Base-by-base conservation (phyloP, 345 rosid genomes). In the Rhizophora mangle region DNA sequence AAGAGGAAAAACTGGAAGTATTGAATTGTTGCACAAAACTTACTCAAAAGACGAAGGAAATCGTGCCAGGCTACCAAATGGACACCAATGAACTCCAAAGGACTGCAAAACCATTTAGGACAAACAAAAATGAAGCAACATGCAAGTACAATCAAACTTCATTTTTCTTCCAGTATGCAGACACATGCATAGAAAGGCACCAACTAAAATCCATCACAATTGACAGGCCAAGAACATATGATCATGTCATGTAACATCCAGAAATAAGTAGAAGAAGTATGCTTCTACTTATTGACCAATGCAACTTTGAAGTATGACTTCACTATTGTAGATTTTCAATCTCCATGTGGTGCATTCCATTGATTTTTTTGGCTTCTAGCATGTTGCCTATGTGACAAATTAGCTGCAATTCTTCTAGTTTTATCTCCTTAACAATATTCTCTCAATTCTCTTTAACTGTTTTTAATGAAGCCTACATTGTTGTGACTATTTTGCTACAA, bases 21-120 rank as follows among this genome's bases (percentile, higher is more conserved):
- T 63, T 26, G 61, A 75, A n/a, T 51, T 30, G 78, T 3, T 2
- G 62, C 16, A 34, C 62, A 30, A 67, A 67, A 75, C 98, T 86
- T 88, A 93, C 98, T 81, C 85, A 30, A 81, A 78, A 36, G 78
- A 72, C 62, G 87, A 81, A 72, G 96, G 90, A 60, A 83, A 81
- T 72, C 89, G 87, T 1, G 98, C 80, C 77, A 91, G 72, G 74
- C 87, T 87, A 66, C 91, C 93, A 81, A 85, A 93, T 32, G 98
- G 98, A 73, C 98, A 93, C 96, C 96, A 93, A 72, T 93, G 98
- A 74, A 88, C 85, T 74, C 98, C 98, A 74, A 88, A 84, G 27
- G 98, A 85, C 98, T 93, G 85, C 85, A 87, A 82, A 70, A 72
- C 39, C 74, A 68, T 71, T 69, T 59, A 55, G 59, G 63, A 72